Evolutionary conservation across 2,329 filamentous ascomycete species (phyloP), one percentile per base, ranked within the genome.

Genomic region (Neopestalotiopsis rosae): DNA sequence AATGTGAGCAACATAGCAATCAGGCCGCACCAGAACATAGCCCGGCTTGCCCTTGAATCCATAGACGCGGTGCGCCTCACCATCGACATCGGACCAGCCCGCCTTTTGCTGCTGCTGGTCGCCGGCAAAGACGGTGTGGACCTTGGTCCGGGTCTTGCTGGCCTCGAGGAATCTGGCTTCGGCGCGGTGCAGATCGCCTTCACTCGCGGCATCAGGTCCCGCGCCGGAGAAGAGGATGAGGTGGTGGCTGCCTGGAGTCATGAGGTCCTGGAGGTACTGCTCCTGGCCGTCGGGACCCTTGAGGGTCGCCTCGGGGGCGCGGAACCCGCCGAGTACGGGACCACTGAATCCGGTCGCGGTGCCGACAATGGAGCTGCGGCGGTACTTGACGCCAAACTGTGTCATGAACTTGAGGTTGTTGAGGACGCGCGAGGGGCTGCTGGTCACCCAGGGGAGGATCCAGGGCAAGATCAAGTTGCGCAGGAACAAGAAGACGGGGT

Each of bases 271-370:
- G 5, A 67, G 58, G 58, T 62, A 63, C 38, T 62, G 49, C 4
- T 67, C 66, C 4, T n/a, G 1, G 24, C 42, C 45, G 12, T 57
- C 66, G 20, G 1, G 49, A 12, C 57, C 69, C 58, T 52, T 30
- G 1, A 81, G 34, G 63, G 70, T 72, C 4, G 80, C 81, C 68
- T 86, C 82, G 0, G 81, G 81, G 4, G 84, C 76, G 14, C 86
- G 81, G 72, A 86, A 83, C 1, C 86, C 86, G 40, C 84, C 84
- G 58, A 79, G 78, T 2, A 87, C 71, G 0, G 72, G 73, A 0
- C 82, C 82, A 1, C 69, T 71, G 59, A 76, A 79, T 4, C 74
- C 76, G 1, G 67, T 9, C 2, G 77, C 78, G 1, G 78, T 78
- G 13, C 75, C 76, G 1, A 81, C 79, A 12, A 86, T 72, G 1